Percentiles rank a stretch among this genome's conserved stretches.
phyloP scores from a whole-genome alignment of 768 basidiomycete genomes.

The Suillus clintonianus region DNA sequence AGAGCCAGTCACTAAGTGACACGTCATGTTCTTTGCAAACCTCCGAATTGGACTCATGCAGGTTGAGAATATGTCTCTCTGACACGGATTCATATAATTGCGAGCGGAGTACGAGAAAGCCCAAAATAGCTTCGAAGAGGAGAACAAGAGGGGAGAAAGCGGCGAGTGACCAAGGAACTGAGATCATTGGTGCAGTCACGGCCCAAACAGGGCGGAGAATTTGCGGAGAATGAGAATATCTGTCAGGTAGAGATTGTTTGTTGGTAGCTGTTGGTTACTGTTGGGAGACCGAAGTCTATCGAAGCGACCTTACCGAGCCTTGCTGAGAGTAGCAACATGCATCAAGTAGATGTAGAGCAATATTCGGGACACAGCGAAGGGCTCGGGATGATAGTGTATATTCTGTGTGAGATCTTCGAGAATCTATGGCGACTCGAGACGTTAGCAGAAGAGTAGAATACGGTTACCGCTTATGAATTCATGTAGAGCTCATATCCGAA shows the following conservation, averaged over 20 bases:
- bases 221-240: conserved; percentile 8
- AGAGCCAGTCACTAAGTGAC: neutral
- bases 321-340: neutral
- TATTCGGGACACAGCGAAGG: neutral
- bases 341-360: neutral
- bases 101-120: neutral
- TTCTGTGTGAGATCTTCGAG: conserved; percentile 1
- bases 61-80: neutral
- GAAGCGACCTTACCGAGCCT: neutral
- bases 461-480: neutral
- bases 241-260: conserved; percentile 2
- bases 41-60: neutral
- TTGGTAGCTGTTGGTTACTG: neutral
- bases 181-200: neutral
- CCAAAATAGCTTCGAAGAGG: conserved; percentile 11
- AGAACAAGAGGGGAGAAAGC: conserved; percentile 8
- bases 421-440: neutral
- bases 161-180: conserved; percentile 3
- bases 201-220: conserved; percentile 4
- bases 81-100: neutral
- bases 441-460: neutral
- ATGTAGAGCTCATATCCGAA: conserved; percentile 12
- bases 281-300: neutral
- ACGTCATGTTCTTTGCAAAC: neutral
- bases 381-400: neutral